Conservation (phyloP, 352 stramenopile genomes). For the Pythium aristosporum region DNA sequence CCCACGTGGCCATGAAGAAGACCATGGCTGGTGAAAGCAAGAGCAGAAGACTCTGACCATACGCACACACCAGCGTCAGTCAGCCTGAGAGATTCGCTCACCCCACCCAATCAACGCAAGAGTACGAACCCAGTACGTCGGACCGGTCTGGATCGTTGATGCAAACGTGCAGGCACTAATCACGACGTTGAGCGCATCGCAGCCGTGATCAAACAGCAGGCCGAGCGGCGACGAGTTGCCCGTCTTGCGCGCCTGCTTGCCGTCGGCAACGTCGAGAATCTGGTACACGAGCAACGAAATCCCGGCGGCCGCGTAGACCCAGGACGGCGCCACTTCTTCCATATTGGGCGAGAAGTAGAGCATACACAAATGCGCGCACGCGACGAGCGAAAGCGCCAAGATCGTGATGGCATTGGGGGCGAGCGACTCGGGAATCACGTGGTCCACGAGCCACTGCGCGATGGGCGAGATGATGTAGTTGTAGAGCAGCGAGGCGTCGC, state of each 20-base stretch:
- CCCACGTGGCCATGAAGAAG: slow-evolving; percentile 98
- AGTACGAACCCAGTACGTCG: slow-evolving; percentile 69
- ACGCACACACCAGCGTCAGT: neutral
- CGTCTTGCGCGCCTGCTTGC: slow-evolving; percentile 85
- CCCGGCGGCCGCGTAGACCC: slow-evolving; percentile 69
- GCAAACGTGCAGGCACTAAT: slow-evolving; percentile 83
- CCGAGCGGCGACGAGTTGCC: slow-evolving; percentile 85
- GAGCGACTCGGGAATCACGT: slow-evolving; percentile 63
- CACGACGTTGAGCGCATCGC: slow-evolving; percentile 82
- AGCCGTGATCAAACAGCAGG: slow-evolving; percentile 85
- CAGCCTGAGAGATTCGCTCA: too few relatives aligned
- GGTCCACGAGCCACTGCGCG: slow-evolving; percentile 75
- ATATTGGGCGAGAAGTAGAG: slow-evolving; percentile 87
- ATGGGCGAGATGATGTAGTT: slow-evolving; percentile 78
- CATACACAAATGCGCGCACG: slow-evolving; percentile 74
- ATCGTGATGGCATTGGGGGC: slow-evolving; percentile 87
- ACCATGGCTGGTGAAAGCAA: slow-evolving; percentile 78
- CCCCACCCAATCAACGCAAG: slow-evolving; percentile 11
- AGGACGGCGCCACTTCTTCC: slow-evolving; percentile 63
- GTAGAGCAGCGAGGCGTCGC: slow-evolving; percentile 80
- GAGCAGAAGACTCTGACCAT: slow-evolving; percentile 65
- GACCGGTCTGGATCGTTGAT: slow-evolving; percentile 83
- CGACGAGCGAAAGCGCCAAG: slow-evolving; percentile 63
- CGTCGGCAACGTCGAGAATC: slow-evolving; percentile 84
- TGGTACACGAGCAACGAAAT: slow-evolving; percentile 78